These are phyloP conservation scores for Cystoderma amianthinum DNA, from an alignment of 768 basidiomycete species.

Conservation along the genomic window DNA sequence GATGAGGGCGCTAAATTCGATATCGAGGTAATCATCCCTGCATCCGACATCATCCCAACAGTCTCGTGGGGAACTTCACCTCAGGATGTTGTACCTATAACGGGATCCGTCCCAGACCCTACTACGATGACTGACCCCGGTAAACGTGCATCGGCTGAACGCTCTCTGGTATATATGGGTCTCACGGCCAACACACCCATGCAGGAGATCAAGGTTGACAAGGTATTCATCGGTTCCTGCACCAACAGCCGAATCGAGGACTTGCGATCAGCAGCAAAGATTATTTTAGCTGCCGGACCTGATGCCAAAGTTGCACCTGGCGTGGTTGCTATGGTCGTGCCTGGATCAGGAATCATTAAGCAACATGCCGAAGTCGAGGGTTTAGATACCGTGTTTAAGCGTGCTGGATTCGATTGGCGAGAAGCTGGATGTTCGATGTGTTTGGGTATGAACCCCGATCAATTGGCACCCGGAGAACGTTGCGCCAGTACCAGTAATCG, in stretches of 20 bases:
- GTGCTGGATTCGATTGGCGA: slow-evolving; percentile 92
- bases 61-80: slow-evolving; percentile 93
- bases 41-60: slow-evolving; percentile 83
- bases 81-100: slow-evolving; percentile 82
- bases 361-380: slow-evolving; percentile 89
- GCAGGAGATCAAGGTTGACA: slow-evolving; percentile 77
- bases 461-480: slow-evolving; percentile 73
- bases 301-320: slow-evolving; percentile 67
- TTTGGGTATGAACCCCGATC: slow-evolving; percentile 93
- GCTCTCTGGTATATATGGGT: slow-evolving; percentile 84
- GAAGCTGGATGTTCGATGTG: slow-evolving; percentile 97
- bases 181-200: slow-evolving; percentile 71
- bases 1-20: slow-evolving; percentile 86
- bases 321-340: slow-evolving; percentile 87
- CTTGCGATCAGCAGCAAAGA: slow-evolving; percentile 76
- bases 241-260: slow-evolving; percentile 94
- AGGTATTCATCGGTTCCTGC: slow-evolving; percentile 92
- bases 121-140: slow-evolving; percentile 53
- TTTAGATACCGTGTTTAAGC: slow-evolving; percentile 78
- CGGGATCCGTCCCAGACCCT: slow-evolving; percentile 76
- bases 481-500: slow-evolving; percentile 92
- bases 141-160: slow-evolving; percentile 63
- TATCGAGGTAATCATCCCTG: slow-evolving; percentile 70
- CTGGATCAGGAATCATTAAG: slow-evolving; percentile 86
- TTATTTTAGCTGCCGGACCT: slow-evolving; percentile 68